Conservation (phyloP, 106 monocot genomes). For the Xerophyta viscosa region DNA sequence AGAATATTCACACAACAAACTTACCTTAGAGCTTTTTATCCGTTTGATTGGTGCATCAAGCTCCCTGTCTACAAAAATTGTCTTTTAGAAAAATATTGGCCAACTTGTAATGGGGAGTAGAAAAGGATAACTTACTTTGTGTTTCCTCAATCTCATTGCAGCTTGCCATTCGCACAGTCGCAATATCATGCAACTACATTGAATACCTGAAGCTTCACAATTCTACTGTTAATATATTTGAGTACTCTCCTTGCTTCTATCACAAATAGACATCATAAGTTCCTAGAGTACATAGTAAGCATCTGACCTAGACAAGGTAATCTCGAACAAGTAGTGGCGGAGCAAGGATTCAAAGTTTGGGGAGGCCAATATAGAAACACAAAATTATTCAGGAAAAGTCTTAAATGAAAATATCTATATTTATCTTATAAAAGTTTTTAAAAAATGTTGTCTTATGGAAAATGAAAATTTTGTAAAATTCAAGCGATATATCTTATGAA, state of each 20-base stretch:
- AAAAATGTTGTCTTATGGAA: too few species aligned
- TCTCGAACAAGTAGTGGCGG: background rate
- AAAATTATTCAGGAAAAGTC: too few species aligned
- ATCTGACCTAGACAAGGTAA: background rate
- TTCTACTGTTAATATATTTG: slow-evolving; percentile 68
- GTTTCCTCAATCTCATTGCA: slow-evolving; percentile 80
- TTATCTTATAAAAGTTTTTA: too few species aligned
- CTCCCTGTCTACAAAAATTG: slow-evolving; percentile 68
- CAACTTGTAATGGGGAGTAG: background rate
- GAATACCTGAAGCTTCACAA: slow-evolving; percentile 77
- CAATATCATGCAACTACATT: background rate
- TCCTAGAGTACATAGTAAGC: slow-evolving; percentile 32
- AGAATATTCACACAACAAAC: background rate
- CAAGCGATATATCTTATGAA: too few species aligned
- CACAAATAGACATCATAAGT: slow-evolving; percentile 53
- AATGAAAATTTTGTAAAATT: too few species aligned
- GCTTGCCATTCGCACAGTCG: slow-evolving; percentile 73
- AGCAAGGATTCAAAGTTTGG: too few species aligned
- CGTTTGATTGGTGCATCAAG: slow-evolving; percentile 84
- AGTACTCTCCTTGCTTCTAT: slow-evolving; percentile 79
- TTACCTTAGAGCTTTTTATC: slow-evolving; percentile 80
- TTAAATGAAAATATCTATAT: too few species aligned
- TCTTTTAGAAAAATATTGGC: background rate
- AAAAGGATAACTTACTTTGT: slow-evolving; percentile 52
- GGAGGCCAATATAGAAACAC: too few species aligned